Evolutionary conservation across 2,329 filamentous ascomycete genomes (phyloP), one percentile per base, ranked within the genome.

Genomic region (Zalaria sp.): DNA sequence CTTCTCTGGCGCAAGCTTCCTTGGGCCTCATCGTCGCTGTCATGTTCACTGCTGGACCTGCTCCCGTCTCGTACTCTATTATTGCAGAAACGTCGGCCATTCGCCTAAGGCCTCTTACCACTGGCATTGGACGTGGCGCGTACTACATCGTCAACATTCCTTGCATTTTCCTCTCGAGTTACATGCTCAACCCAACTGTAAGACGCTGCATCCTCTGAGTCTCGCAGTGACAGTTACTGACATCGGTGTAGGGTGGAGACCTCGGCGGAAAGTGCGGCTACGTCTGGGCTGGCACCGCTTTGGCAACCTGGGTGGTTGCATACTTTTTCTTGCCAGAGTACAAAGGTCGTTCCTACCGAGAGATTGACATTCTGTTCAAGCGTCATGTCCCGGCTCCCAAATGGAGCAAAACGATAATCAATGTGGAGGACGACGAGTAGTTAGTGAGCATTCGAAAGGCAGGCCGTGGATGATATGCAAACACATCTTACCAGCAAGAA

Each of bases 61-160:
- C 74, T 2, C 77, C 77, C 37, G 72, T 73, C 34, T 79, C 77
- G 6, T 81, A 72, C 69, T 72, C 75, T 60, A 77, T 81, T 49
- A 81, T 81, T 37, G 75, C 72, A 49, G 77, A 81, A 58, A 81
- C 77, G 2, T 79, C 77, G 0, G 63, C 77, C 39, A 69, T 81
- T 42, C 76, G 77, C 46, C 75, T 81, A 27, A 58, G 77, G 38
- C 73, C 77, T 37, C 61, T 81, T n/a, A 81, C 73, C 3, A 81
- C 77, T 25, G 77, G 76, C 57, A 59, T 80, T 39, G 77, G 77
- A 54, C 76, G 77, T 54, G 77, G 60, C 41, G 60, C 66, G 8
- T 81, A 81, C 66, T 81, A 81, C 59, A 51, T 77, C 4, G 62
- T 77, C 46, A 71, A 81, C 44, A 80, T 81, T 55, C 76, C 77